Conservation (phyloP, 2,329 filamentous ascomycete species). For the Exophiala dermatitidis region DNA sequence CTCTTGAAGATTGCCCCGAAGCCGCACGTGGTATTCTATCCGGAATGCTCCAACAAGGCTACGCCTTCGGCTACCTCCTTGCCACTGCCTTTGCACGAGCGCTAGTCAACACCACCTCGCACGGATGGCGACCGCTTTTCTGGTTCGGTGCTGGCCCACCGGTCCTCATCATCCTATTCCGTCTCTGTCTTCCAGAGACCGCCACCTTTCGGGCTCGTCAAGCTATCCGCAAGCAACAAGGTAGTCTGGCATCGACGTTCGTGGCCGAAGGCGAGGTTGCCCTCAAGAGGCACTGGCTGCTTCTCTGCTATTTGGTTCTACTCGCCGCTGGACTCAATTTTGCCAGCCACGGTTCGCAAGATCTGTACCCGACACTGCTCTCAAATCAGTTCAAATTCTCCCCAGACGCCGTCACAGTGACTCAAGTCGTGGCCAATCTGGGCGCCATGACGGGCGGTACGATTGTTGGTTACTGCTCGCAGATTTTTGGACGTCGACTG, state of each 20-base stretch:
- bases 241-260: slow-evolving; percentile 61
- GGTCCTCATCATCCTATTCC: slow-evolving; percentile 70
- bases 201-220: slow-evolving; percentile 60
- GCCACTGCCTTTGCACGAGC: slow-evolving; percentile 48
- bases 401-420: slow-evolving; percentile 56
- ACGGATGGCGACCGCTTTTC: slow-evolving; percentile 77
- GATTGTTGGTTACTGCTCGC: slow-evolving; percentile 58
- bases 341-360: slow-evolving; percentile 55
- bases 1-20: slow-evolving; percentile 55
- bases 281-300: slow-evolving; percentile 68
- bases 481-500: slow-evolving; percentile 62
- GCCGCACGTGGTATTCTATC: slow-evolving; percentile 54
- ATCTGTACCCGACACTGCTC: slow-evolving; percentile 56
- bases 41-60: slow-evolving; percentile 56
- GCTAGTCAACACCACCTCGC: slow-evolving; percentile 59
- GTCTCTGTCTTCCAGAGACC: slow-evolving; percentile 72
- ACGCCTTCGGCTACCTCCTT: slow-evolving; percentile 58
- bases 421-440: slow-evolving; percentile 64
- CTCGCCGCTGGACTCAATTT: slow-evolving; percentile 91
- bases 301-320: slow-evolving; percentile 73
- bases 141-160: slow-evolving; percentile 84
- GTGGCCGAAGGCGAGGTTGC: slow-evolving; percentile 70
- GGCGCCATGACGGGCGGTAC: slow-evolving; percentile 65
- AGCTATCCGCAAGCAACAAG: slow-evolving; percentile 53
- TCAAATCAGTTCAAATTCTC: slow-evolving; percentile 52